Evolutionary conservation across 176 grass and related monocot genomes (phyloP), one percentile per base, ranked within the genome.

Genomic region (Ensete ventricosum): DNA sequence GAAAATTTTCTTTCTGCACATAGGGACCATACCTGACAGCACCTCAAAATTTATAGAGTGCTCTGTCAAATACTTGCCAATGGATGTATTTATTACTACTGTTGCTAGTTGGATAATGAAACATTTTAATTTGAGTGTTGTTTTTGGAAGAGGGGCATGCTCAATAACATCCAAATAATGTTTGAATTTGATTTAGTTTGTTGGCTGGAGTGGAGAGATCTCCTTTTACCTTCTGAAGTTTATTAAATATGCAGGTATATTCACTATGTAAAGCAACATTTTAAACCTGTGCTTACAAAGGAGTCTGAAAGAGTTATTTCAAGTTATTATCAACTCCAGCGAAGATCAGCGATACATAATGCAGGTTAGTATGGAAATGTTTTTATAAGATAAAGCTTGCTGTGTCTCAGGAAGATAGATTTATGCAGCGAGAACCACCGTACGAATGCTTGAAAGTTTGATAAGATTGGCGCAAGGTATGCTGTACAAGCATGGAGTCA

Each of bases 391-490:
- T 71, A 78, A 16, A 78, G 11, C 53, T 64, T 14, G 52, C 23
- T 77, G 66, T 84, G 17, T 71, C 70, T 52, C 1, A 75, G 16
- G 72, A 83, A 49, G 27, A 34, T 1, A 24, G 78, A 77, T 34
- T 69, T 83, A 25, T 86, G 81, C 87, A 93, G 94, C 94, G 68
- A 85, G 94, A 67, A 97, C 88, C 54, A 97, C 94, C 50, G 94
- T 97, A 34, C 90, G 94, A 29, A 91, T 97, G 94, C 83, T 97
- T 80, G 94, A 93, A 79, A 97, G 94, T 81, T 89, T 97, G 81
- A 97, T 93, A 84, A 88, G 90, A 81, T 89, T 97, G 58, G 88
- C 90, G 11, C 94, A 97, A 93, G 94, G 94, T 50, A 80, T 76
- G 71, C 76, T 54, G 49, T 71, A 62, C 51, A 34, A 76, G 70